Evolutionary conservation across 768 basidiomycete genomes (phyloP).

Genomic region (Tubosaeta sp.): DNA sequence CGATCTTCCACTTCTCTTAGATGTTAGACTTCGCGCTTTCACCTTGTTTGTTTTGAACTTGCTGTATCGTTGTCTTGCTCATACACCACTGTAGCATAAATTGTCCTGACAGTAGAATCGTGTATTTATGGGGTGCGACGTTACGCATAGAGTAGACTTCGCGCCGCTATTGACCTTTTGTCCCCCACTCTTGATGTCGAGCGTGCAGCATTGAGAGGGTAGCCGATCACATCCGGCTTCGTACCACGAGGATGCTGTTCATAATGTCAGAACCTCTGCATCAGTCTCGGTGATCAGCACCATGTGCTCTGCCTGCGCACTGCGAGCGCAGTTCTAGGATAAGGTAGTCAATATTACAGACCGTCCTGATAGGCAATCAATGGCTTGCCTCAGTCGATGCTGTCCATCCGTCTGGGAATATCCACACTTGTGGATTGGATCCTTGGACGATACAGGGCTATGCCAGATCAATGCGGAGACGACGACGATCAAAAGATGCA

Average conservation of each 20-base stretch:
- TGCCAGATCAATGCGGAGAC: not conserved
- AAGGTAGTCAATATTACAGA: not conserved
- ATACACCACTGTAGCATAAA: conserved; percentile 14
- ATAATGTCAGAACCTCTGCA: conserved; percentile 70
- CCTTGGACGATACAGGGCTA: conserved; percentile 82
- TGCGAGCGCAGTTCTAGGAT: conserved; percentile 68
- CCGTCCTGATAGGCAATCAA: not conserved
- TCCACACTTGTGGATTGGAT: conserved; percentile 57
- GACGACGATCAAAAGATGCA: conserved; percentile 1
- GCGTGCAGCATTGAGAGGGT: not conserved
- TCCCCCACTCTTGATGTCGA: not conserved
- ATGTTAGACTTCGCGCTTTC: not conserved
- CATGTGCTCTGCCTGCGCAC: conserved; percentile 88
- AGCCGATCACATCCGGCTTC: not conserved
- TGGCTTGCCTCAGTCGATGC: conserved; percentile 73
- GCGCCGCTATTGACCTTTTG: not conserved
- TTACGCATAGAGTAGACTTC: not conserved
- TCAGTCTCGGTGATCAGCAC: conserved; percentile 76
- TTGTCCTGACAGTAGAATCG: not conserved
- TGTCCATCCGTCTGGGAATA: conserved; percentile 93
- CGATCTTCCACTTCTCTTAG: not conserved
- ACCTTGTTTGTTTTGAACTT: not conserved
- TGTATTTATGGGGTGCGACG: not conserved
- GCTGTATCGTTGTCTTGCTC: not conserved
- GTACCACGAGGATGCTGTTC: conserved; percentile 1